A percentile compares a stretch with the other conserved stretches of the same genome.
These are phyloP conservation scores for Xerocomus amazonicus DNA, from an alignment of 1,284 basidiomycete species.

Conservation along the genomic window DNA sequence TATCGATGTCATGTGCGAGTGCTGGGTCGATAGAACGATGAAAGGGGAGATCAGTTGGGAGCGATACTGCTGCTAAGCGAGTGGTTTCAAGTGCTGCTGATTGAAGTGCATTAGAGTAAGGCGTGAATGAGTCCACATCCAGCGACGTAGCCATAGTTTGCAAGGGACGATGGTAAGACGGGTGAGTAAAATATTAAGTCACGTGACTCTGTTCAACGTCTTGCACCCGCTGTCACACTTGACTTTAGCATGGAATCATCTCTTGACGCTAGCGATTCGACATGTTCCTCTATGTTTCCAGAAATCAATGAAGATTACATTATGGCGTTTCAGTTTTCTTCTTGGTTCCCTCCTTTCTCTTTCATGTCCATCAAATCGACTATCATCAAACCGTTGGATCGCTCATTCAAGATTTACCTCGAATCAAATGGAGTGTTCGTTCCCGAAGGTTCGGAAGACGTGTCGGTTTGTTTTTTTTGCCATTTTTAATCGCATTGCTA, in stretches of 20 bases:
- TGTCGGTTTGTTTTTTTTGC: constrained; percentile 41
- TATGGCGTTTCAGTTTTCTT: constrained; percentile 79
- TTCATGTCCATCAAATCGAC: constrained; percentile 73
- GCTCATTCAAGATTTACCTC: constrained; percentile 70
- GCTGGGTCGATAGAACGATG: constrained; percentile 78
- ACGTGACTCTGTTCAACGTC: constrained; percentile 10
- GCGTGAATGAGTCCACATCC: constrained; percentile 33
- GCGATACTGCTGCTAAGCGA: constrained; percentile 47
- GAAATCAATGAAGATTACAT: constrained; percentile 39
- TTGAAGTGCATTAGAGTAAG: constrained; percentile 53
- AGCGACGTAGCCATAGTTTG: constrained; percentile 16
- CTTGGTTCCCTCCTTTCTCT: constrained; percentile 82
- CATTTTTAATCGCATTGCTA: constrained; percentile 3
- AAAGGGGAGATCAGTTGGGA: constrained; percentile 74
- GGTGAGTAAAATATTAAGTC: background rate
- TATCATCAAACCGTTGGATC: constrained; percentile 67
- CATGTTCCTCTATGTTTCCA: constrained; percentile 16
- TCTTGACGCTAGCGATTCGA: background rate
- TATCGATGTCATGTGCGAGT: constrained; percentile 66
- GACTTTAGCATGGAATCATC: background rate
- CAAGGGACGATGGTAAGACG: background rate
- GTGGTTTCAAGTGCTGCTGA: constrained; percentile 57
- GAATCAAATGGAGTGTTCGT: constrained; percentile 78
- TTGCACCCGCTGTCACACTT: too few relatives aligned
- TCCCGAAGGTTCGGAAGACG: constrained; percentile 77